These are phyloP conservation scores for Saturnispora besseyi DNA, from an alignment of 805 yeast genomes.

Conservation along the genomic window DNA sequence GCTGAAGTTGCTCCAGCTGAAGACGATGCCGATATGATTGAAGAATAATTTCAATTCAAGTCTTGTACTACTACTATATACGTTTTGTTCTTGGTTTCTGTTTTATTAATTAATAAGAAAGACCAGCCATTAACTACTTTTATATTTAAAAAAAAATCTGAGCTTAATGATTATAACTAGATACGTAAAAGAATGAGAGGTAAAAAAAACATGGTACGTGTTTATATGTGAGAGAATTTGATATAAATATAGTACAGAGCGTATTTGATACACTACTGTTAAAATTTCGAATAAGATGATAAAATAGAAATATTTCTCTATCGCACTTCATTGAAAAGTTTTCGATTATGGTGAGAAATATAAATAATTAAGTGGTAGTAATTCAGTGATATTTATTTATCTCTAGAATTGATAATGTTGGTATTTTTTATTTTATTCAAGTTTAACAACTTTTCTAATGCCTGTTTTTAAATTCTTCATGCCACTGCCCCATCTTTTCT, in stretches of 20 bases:
- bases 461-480: not conserved
- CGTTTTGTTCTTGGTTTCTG: not conserved
- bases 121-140: not conserved
- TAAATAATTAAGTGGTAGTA: not conserved
- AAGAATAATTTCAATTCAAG: conserved; percentile 12
- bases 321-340: not conserved
- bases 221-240: not conserved
- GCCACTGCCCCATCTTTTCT: not conserved
- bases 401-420: not conserved
- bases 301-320: not conserved
- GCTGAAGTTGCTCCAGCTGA: conserved; percentile 9
- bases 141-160: not conserved
- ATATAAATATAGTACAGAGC: not conserved
- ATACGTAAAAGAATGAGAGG: not conserved
- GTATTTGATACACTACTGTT: not conserved
- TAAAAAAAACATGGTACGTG: not conserved
- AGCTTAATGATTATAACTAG: not conserved
- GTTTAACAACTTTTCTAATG: not conserved
- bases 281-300: not conserved
- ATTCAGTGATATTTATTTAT: not conserved
- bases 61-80: not conserved
- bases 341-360: not conserved
- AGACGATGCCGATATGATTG: conserved; percentile 21
- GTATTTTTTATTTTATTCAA: not conserved
- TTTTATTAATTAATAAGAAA: not conserved